Conservation (phyloP, 202 grass and related monocot genomes). For the Zizania palustris region DNA sequence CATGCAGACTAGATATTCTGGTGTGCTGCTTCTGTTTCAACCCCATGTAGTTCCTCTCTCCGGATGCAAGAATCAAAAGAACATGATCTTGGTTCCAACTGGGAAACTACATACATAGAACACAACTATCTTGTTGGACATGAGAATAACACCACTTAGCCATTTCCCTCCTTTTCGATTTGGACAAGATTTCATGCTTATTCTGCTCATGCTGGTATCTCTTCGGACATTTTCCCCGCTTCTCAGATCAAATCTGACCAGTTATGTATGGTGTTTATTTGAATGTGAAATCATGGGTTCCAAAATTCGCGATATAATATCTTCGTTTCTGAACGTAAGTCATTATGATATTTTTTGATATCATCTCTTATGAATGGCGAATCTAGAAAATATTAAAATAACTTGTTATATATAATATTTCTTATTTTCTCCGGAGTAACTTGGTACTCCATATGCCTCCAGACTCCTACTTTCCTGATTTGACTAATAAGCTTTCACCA, state of each 20-base stretch:
- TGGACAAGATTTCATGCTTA: conserved; percentile 57
- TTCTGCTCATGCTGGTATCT: conserved; percentile 18
- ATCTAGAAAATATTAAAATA: too few species aligned
- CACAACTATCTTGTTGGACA: conserved; percentile 81
- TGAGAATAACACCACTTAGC: conserved; percentile 86
- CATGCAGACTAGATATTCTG: conserved; percentile 51
- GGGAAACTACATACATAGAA: conserved; percentile 76
- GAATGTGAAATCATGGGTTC: conserved; percentile 10
- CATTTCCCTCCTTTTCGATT: conserved; percentile 97
- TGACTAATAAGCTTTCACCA: conserved; percentile 35
- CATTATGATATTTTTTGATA: conserved; percentile 18
- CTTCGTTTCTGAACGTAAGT: too few species aligned
- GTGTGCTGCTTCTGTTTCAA: conserved; percentile 64
- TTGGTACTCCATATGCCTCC: too few species aligned
- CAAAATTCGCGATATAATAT: too few species aligned
- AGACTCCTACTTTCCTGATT: conserved; percentile 20
- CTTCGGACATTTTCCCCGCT: not conserved
- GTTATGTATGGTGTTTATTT: conserved; percentile 18
- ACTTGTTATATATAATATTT: conserved; percentile 12
- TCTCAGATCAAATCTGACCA: conserved; percentile 2
- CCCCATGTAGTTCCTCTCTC: conserved; percentile 63
- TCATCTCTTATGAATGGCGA: too few species aligned
- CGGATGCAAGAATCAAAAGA: conserved; percentile 82
- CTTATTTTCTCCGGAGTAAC: too few species aligned
- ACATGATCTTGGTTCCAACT: conserved; percentile 60